Base-by-base conservation (phyloP, 805 yeast species). In the Ogataea haglerorum region DNA sequence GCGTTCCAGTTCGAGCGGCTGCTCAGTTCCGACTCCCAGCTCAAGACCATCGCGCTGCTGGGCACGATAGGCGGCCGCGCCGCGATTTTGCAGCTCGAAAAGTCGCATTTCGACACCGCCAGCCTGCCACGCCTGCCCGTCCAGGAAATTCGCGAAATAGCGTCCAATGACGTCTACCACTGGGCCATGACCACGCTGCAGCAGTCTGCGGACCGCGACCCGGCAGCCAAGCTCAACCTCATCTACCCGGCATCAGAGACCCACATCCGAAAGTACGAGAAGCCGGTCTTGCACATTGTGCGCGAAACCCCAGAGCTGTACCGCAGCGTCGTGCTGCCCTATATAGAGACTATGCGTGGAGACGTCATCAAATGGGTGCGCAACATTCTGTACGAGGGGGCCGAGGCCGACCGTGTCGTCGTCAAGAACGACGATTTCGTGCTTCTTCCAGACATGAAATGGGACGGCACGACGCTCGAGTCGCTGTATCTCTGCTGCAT, bases 371-470 rank as follows among this genome's bases (percentile, higher is more conserved):
- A 85, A 55, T 91, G 99, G 99, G 97, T 93, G 2, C 69, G 78
- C 46, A 90, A 89, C 53, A 91, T 91, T 39, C 65, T 93, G 32
- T 76, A 72, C 56, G 73, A 85, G 34, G 95, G 90, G 3, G 87
- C 83, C 17, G 99, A 91, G 60, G 73, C 87, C 0, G 97, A 90
- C 24, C 65, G 87, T 15, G 78, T 91, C n/a, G 70, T 89, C 2
- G 73, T 70, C 51, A 79, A 82, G 36, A 83, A 87, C 47, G 75
- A 78, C 22, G 75, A 76, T 15, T 87, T 85, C 55, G 78, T 89
- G 5, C 63, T 93, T 33, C 68, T 90, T 30, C 98, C 98, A 0
- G 97, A 91, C 62, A 86, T 91, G 95, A 90, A 90, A 59, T 93
- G 99, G 99, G 96, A 91, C 58, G 80, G 85, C 3, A 65, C 71